phyloP scores from a whole-genome alignment of 1,139 yeast genomes.

The Magnusiomyces sp. region DNA sequence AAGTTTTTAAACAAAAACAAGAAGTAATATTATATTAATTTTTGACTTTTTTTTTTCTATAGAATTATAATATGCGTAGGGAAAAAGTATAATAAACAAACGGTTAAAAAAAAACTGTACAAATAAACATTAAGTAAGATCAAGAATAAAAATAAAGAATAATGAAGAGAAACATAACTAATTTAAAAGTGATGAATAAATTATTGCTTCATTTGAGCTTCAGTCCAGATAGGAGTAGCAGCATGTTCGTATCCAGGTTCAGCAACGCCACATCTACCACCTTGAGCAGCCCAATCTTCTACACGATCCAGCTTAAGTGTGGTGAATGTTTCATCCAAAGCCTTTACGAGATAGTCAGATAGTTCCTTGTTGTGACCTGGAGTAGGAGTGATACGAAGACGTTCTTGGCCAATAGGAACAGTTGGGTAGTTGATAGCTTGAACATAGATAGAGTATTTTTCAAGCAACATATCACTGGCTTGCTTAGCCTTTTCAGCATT shows the following conservation, averaged over 20 bases:
- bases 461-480: conserved; percentile 82
- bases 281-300: conserved; percentile 64
- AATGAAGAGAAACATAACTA: not conserved
- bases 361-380: conserved; percentile 86
- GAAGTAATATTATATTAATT: too few relatives aligned
- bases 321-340: conserved; percentile 73
- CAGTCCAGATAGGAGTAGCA: conserved; percentile 71
- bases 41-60: not conserved
- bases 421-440: conserved; percentile 99
- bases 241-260: conserved; percentile 32
- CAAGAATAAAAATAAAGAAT: not conserved
- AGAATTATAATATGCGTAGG: not conserved
- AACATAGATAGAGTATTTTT: conserved; percentile 80
- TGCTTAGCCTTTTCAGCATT: conserved; percentile 86
- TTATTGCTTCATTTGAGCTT: conserved; percentile 45
- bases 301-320: conserved; percentile 70
- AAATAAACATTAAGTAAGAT: not conserved
- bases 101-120: not conserved
- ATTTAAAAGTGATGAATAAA: not conserved
- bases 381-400: conserved; percentile 94
- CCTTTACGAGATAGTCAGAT: conserved; percentile 64
- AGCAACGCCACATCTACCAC: conserved; percentile 91
- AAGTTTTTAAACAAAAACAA: too few relatives aligned
- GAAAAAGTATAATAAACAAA: not conserved
- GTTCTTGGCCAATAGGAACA: conserved; percentile 90